These are phyloP conservation scores for Drosera spatulata DNA, from an alignment of 179 eudicot genomes.

Conservation along the genomic window DNA sequence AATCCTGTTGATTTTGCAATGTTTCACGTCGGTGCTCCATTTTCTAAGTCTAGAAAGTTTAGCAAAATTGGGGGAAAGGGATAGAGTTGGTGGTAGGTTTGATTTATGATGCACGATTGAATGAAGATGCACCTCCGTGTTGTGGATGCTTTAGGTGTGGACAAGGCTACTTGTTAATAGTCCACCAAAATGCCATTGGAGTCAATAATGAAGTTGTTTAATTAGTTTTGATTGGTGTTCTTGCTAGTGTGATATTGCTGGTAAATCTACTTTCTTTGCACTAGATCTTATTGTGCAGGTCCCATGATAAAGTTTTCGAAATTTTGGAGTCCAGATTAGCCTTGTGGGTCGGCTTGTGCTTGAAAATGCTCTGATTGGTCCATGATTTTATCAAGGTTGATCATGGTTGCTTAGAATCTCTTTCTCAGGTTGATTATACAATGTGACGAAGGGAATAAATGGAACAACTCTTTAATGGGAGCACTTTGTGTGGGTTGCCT, in stretches of 20 bases:
- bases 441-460: too few species aligned
- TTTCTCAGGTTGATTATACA: too few species aligned
- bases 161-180: too few species aligned
- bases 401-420: too few species aligned
- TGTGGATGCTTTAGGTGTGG: too few species aligned
- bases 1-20: too few species aligned
- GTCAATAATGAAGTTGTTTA: not conserved
- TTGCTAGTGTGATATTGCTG: not conserved
- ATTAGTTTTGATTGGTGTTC: not conserved
- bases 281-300: conserved; percentile 1
- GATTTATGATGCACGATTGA: not conserved
- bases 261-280: not conserved
- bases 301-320: conserved; percentile 1
- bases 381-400: too few species aligned
- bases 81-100: not conserved
- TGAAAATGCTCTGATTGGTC: not conserved
- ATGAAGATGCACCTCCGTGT: too few species aligned
- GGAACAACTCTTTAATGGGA: not conserved
- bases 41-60: too few species aligned
- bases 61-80: too few species aligned
- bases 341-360: not conserved
- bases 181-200: too few species aligned
- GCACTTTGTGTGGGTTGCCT: not conserved
- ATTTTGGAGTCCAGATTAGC: not conserved
- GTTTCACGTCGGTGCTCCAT: too few species aligned